Percentiles rank a stretch among this genome's conserved stretches.
Evolutionary conservation across 192 early-diverging fungal genomes (phyloP).

Genomic region (Podila horticola): DNA sequence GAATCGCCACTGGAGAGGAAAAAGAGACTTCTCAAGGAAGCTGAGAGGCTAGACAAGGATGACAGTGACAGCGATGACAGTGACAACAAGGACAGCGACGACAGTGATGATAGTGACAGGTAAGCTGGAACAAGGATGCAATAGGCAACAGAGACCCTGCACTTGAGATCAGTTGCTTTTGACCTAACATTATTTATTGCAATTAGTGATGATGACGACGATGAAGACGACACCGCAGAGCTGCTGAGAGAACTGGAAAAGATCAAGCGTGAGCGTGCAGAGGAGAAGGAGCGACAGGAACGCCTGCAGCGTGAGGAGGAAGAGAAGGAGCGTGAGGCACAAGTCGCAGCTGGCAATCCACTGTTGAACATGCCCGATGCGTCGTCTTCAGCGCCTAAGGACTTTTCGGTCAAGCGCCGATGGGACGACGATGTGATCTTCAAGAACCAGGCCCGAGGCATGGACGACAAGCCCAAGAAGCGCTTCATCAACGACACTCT

Average conservation of each 20-base stretch:
- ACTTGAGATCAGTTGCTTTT: no score
- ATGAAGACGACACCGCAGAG: constrained; percentile 92
- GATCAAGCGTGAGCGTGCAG: constrained; percentile 91
- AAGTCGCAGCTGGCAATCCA: constrained; percentile 82
- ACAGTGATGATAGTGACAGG: constrained; percentile 52
- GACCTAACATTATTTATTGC: constrained; percentile 13
- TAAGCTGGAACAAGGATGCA: background rate
- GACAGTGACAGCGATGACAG: constrained; percentile 66
- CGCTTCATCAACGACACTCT: constrained; percentile 98
- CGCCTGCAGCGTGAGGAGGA: constrained; percentile 65
- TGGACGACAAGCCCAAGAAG: constrained; percentile 90
- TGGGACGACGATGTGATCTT: constrained; percentile 99
- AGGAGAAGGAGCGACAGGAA: constrained; percentile 86
- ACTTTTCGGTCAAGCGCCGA: constrained; percentile 88
- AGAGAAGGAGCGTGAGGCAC: constrained; percentile 66
- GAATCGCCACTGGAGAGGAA: constrained; percentile 41
- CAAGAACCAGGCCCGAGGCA: constrained; percentile 93
- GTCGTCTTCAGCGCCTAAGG: constrained; percentile 43
- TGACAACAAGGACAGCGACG: constrained; percentile 61
- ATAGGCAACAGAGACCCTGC: no score
- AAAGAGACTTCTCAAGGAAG: constrained; percentile 55
- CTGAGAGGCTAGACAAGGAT: constrained; percentile 65
- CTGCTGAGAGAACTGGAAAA: constrained; percentile 87
- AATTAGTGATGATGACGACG: constrained; percentile 73
- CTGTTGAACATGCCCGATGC: constrained; percentile 66